Evolutionary conservation across 2,329 filamentous ascomycete species (phyloP), one percentile per base, ranked within the genome.

Genomic region (Fusarium begoniae): DNA sequence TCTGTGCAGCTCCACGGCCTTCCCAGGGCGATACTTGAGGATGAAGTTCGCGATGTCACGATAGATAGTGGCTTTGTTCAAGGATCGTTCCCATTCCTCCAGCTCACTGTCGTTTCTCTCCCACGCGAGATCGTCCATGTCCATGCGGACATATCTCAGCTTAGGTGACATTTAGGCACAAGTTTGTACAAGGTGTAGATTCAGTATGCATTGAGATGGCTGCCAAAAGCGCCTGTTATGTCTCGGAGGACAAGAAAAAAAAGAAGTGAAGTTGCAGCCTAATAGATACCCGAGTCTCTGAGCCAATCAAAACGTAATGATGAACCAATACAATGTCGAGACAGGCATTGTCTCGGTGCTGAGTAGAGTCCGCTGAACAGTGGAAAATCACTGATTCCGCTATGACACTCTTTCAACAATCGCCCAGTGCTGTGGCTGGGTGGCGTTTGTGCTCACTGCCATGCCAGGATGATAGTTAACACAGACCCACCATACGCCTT

Each of bases 121-220:
- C 18, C 44, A 47, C 0, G 44, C 44, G 24, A 14, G 44, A 28
- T 47, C 12, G 18, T 47, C 44, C 18, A 47, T 47, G 5, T 47
- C 24, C 44, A 47, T 28, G 2, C 44, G 24, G 44, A 47, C 44
- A 18, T 28, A 28, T 47, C 24, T 22, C 44, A 10, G 6, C 18
- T 28, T 22, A 5, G 44, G 18, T 47, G 24, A 2, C 24, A 47
- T 47, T 28, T 8, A 12, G 11, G 1, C 24, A 13, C 17, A 26
- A 26, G 10, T 12, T 7, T 7, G 2, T 24, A 26, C 9, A 26
- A 7, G 22, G 4, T 1, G 0, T 6, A 12, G 7, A 45, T 2
- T 26, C 12, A 5, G 0, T 7, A 11, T 2, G 7, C 24, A 13
- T 18, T 26, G 0, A 26, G 17, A 20, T 26, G 15, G 17, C 24